Conservation (phyloP, 495 filamentous ascomycete species). For the Xylaria palmicola region DNA sequence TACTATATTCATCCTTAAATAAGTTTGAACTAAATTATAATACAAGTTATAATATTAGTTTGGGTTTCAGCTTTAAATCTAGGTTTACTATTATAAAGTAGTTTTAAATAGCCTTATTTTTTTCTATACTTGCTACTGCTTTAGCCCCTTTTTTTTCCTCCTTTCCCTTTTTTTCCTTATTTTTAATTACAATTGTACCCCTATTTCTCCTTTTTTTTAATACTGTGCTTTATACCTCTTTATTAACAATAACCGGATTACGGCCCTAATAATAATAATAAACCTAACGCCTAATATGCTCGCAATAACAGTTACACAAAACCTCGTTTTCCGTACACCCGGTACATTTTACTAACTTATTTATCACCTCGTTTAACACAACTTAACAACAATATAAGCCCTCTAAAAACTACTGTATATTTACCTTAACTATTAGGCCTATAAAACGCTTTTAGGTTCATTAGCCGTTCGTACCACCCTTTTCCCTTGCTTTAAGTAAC, state of each 20-base stretch:
- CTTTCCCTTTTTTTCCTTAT: background rate
- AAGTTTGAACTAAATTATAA: no score
- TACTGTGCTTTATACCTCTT: background rate
- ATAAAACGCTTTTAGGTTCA: background rate
- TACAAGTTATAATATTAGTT: background rate
- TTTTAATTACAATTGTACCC: background rate
- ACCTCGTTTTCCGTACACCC: background rate
- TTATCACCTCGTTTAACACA: background rate
- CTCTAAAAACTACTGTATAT: background rate
- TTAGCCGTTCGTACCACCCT: background rate
- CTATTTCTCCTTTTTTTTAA: background rate
- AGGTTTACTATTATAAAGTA: no score
- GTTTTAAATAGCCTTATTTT: no score
- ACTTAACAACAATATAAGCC: background rate
- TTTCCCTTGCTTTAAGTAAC: background rate
- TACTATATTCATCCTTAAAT: no score
- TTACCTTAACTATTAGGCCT: background rate
- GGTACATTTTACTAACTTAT: no score
- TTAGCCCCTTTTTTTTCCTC: background rate
- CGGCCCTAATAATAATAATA: no score
- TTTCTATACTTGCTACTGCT: background rate
- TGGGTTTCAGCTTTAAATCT: background rate
- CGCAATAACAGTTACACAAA: background rate
- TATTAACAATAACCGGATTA: no score
- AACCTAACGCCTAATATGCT: no score